Evolutionary conservation across 257 asterid genomes (phyloP).

Genomic region (Craterostigma plantagineum): DNA sequence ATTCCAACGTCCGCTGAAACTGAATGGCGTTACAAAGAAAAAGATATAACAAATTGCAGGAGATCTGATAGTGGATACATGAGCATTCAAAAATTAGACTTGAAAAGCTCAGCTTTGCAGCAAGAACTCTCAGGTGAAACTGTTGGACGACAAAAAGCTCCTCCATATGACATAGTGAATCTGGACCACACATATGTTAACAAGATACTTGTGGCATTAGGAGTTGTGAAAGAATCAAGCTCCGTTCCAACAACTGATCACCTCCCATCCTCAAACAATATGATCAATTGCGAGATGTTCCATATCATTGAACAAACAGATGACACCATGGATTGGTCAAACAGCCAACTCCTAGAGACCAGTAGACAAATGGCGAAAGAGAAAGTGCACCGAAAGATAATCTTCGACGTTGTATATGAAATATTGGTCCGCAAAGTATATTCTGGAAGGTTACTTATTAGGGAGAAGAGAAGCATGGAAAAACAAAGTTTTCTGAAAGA

Average conservation of each 20-base stretch:
- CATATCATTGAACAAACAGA: slow-evolving; percentile 62
- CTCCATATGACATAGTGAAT: slow-evolving; percentile 1
- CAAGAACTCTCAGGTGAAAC: slow-evolving; percentile 23
- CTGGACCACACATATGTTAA: slow-evolving; percentile 26
- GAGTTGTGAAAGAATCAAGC: slow-evolving; percentile 38
- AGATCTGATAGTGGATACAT: slow-evolving; percentile 10
- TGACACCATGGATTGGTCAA: too few species aligned
- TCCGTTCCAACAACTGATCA: slow-evolving; percentile 23
- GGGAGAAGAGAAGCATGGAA: slow-evolving; percentile 15
- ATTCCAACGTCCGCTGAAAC: slow-evolving; percentile 29
- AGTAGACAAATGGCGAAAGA: slow-evolving; percentile 17
- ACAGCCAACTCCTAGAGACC: too few species aligned
- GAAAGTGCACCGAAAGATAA: slow-evolving; percentile 39
- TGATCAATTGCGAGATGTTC: slow-evolving; percentile 51
- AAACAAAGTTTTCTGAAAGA: slow-evolving; percentile 46
- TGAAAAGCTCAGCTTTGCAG: slow-evolving; percentile 23
- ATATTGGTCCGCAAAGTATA: slow-evolving; percentile 32
- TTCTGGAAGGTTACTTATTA: slow-evolving; percentile 19
- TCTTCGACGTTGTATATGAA: slow-evolving; percentile 68
- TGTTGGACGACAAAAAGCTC: slow-evolving; percentile 14
- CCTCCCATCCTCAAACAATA: slow-evolving; percentile 33
- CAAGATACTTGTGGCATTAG: slow-evolving; percentile 40
- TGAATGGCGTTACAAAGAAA: slow-evolving; percentile 40
- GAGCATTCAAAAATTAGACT: slow-evolving; percentile 29
- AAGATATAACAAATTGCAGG: slow-evolving; percentile 16